phyloP scores from a whole-genome alignment of 2,329 filamentous ascomycete species.

The Exophiala alcalophila region DNA sequence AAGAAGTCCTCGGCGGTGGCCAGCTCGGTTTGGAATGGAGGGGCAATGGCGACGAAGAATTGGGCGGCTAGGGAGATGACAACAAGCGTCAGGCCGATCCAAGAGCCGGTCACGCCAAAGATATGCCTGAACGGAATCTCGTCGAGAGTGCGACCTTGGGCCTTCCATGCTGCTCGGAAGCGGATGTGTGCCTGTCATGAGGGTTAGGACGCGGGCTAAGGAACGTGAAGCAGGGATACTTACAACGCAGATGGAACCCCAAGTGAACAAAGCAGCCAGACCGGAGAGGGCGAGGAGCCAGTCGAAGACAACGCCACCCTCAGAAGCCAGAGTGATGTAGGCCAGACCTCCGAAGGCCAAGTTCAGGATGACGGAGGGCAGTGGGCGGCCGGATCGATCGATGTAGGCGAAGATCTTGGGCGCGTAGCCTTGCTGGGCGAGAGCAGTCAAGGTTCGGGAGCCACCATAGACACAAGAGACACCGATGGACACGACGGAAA shows the following conservation, averaged over 20 bases:
- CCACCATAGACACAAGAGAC: conserved; percentile 58
- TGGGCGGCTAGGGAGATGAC: conserved; percentile 72
- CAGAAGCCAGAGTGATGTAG: conserved; percentile 36
- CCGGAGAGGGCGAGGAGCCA: conserved; percentile 64
- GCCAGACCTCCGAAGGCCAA: conserved; percentile 41
- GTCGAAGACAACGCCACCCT: conserved; percentile 54
- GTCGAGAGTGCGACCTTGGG: conserved; percentile 63
- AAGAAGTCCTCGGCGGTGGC: conserved; percentile 10
- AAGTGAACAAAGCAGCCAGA: conserved; percentile 62
- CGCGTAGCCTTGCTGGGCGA: conserved; percentile 46
- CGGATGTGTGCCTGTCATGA: conserved; percentile 67
- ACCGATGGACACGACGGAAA: conserved; percentile 59
- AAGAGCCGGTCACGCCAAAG: conserved; percentile 75
- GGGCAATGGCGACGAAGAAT: conserved; percentile 73
- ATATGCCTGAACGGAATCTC: conserved; percentile 81
- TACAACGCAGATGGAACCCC: conserved; percentile 59
- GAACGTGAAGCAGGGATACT: neutral
- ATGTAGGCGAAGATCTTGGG: conserved; percentile 45
- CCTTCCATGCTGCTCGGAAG: conserved; percentile 76
- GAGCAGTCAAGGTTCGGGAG: conserved; percentile 56
- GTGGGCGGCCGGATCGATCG: conserved; percentile 45
- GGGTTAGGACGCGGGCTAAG: conserved; percentile 43
- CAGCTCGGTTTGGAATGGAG: conserved; percentile 4
- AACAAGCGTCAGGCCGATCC: conserved; percentile 74
- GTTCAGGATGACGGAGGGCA: conserved; percentile 39